A percentile compares a stretch with the other conserved stretches of the same genome.
phyloP scores from a whole-genome alignment of 1,139 yeast genomes.

The Blastobotrys capitulatus region DNA sequence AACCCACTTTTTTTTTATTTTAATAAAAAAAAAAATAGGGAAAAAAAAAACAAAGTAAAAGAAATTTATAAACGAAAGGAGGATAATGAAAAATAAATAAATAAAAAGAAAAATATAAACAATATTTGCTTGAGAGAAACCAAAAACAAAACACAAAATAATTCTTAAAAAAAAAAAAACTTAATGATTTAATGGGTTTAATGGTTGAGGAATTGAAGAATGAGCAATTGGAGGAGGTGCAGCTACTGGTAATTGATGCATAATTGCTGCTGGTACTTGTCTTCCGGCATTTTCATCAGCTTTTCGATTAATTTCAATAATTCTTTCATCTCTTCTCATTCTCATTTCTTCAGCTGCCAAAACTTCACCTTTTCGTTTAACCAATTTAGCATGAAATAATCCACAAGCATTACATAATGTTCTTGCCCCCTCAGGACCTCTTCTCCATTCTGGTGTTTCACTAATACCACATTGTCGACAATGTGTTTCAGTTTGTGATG shows the following conservation, averaged over 20 bases:
- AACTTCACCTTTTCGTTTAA: conserved; percentile 60
- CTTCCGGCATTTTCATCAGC: conserved; percentile 1
- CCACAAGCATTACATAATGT: conserved; percentile 92
- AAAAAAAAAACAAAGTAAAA: no score
- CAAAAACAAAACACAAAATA: no score
- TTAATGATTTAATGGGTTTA: no score
- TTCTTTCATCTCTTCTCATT: conserved; percentile 18
- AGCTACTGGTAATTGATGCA: no score
- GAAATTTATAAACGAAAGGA: no score
- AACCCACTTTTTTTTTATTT: not conserved
- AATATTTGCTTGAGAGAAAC: no score
- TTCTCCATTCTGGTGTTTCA: conserved; percentile 88
- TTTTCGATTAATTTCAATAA: not conserved
- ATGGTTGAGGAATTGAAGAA: not conserved
- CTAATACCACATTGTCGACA: conserved; percentile 73
- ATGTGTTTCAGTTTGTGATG: conserved; percentile 21
- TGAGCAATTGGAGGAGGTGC: not conserved
- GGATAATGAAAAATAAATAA: no score
- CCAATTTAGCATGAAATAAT: conserved; percentile 67
- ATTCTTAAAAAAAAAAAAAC: no score
- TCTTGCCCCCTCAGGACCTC: conserved; percentile 82
- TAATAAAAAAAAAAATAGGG: no score
- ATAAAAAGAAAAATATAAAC: no score
- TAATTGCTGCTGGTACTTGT: no score
- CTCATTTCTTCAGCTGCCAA: conserved; percentile 48